Evolutionary conservation across 2,329 filamentous ascomycete species (phyloP).

Genomic region (Colletotrichum abscissum): DNA sequence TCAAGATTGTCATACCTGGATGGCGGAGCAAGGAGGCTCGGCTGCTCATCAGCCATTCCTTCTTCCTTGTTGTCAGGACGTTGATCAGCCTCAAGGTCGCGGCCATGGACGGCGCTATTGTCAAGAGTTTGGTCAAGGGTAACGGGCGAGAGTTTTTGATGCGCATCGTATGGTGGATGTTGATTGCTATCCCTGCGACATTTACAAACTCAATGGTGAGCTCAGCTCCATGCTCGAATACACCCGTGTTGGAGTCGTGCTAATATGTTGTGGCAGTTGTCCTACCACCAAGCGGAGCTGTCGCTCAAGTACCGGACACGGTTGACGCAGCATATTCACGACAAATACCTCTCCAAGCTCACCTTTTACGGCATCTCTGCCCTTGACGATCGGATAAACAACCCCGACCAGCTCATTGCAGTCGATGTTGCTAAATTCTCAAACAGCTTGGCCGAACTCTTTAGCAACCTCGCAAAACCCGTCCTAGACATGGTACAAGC

Average conservation of each 20-base stretch:
- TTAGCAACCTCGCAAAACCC: slow-evolving; percentile 96
- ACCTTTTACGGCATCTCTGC: slow-evolving; percentile 98
- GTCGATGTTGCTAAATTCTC: slow-evolving; percentile 98
- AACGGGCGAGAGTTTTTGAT: slow-evolving; percentile 90
- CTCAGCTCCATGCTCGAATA: neutral
- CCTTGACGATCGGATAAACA: slow-evolving; percentile 97
- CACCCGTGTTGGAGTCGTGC: neutral
- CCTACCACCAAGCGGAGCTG: slow-evolving; percentile 96
- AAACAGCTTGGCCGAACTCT: slow-evolving; percentile 92
- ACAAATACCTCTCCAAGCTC: slow-evolving; percentile 96
- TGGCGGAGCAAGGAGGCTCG: slow-evolving; percentile 90
- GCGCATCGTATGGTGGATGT: slow-evolving; percentile 97
- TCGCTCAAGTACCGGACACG: slow-evolving; percentile 93
- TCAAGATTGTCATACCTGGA: slow-evolving; percentile 90
- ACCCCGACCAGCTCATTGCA: slow-evolving; percentile 96
- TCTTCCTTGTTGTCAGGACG: slow-evolving; percentile 91
- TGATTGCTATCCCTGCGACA: slow-evolving; percentile 93
- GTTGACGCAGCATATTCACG: slow-evolving; percentile 93
- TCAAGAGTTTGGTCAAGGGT: slow-evolving; percentile 91
- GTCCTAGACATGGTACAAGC: slow-evolving; percentile 83
- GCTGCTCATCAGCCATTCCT: slow-evolving; percentile 87
- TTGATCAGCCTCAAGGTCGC: slow-evolving; percentile 96
- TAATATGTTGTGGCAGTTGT: slow-evolving; percentile 69
- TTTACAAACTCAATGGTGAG: slow-evolving; percentile 98
- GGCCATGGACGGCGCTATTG: slow-evolving; percentile 92